Evolutionary conservation across 129 eudicot species (phyloP), one percentile per base, ranked within the genome.

Genomic region (Pseudognaphalium luteoalbum): DNA sequence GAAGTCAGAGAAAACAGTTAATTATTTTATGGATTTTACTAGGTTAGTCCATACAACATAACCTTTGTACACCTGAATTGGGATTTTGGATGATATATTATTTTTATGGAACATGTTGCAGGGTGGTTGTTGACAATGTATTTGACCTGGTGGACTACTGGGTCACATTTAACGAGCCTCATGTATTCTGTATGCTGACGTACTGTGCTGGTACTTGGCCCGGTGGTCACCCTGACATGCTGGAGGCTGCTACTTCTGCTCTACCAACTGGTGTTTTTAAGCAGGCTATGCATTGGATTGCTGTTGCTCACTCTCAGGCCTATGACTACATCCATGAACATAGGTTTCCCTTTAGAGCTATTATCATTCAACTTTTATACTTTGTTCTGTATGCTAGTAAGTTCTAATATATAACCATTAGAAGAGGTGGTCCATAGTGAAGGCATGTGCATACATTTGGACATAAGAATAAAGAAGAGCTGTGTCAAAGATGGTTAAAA

Each of bases 151-250:
- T 91, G 28, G 97, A 94, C 87, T 94, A 91, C 47, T 94, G 99
- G 99, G 88, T 94, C 50, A 94, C 99, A 5, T 94, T 94, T 85
- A 91, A 94, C 61, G 99, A 94, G 83, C 99, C 97, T 72, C 99
- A 94, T 82, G 85, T 94, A 7, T 94, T 91, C 82, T 89, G 94
- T 81, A 70, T 94, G 92, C 85, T 94, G 74, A 94, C 99, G 11
- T 94, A 94, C 68, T 89, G 93, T 81, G 96, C 99, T 73, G 99
- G 99, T 75, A 72, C 99, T 74, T 94, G 97, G 99, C 99, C 97
- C n/a, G 99, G 99, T 72, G 99, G 99, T 22, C 87, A 94, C 81
- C 97, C 99, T 68, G 97, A 94, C 70, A 94, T 87, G 94, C 86
- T 94, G 76, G 99, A 94, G 89, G 89, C 74, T 76, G 99, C 97